Evolutionary conservation across 1,284 basidiomycete genomes (phyloP).

Genomic region (Cutaneotrichosporon cavernicola): DNA sequence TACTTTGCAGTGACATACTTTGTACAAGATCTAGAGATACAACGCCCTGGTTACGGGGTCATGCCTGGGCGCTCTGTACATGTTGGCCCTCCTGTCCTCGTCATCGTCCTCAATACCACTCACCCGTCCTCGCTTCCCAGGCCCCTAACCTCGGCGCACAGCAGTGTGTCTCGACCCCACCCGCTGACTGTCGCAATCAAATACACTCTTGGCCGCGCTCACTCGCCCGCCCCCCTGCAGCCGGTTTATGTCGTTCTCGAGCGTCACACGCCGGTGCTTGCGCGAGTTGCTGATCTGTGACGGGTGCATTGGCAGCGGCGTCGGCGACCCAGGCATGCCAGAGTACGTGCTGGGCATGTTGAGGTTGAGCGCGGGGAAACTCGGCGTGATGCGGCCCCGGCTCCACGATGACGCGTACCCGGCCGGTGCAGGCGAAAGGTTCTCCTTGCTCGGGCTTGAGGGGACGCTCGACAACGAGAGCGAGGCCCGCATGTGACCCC

Average conservation of each 20-base stretch:
- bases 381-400: constrained; percentile 27
- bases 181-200: constrained; percentile 8
- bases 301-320: constrained; percentile 48
- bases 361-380: constrained; percentile 43
- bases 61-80: too few species aligned
- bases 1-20: not conserved
- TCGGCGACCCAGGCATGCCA: constrained; percentile 17
- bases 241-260: constrained; percentile 50
- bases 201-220: constrained; percentile 18
- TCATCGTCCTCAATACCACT: not conserved
- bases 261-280: constrained; percentile 45
- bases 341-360: constrained; percentile 27
- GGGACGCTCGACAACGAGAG: constrained; percentile 11
- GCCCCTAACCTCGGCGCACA: not conserved
- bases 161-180: constrained; percentile 5
- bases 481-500: constrained; percentile 10
- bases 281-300: constrained; percentile 34
- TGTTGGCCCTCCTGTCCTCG: too few species aligned
- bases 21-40: constrained; percentile 7
- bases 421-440: constrained; percentile 10
- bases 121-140: not conserved
- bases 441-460: not conserved
- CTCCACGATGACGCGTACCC: constrained; percentile 4
- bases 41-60: not conserved
- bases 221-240: constrained; percentile 26